These are phyloP conservation scores for Entomortierella chlamydospora DNA, from an alignment of 192 early-diverging fungal genomes.

Conservation along the genomic window DNA sequence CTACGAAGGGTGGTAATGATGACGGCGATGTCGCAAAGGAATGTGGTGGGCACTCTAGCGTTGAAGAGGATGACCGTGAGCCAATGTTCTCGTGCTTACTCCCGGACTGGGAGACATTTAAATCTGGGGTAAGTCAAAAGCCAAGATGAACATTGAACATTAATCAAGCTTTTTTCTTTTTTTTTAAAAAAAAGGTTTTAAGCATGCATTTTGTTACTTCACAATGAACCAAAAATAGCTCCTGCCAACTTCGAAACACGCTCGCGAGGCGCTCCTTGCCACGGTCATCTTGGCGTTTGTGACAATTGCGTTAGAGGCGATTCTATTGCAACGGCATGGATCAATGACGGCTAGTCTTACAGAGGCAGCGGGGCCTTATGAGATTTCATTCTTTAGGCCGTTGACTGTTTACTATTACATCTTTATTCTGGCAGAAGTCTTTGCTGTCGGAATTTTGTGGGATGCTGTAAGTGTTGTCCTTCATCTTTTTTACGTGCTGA, in stretches of 20 bases:
- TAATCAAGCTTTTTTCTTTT: neutral
- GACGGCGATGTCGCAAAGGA: neutral
- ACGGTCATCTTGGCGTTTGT: conserved; percentile 18
- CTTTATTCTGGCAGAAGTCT: conserved; percentile 41
- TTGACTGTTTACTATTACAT: conserved; percentile 37
- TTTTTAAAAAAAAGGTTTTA: neutral
- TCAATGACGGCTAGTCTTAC: conserved; percentile 10
- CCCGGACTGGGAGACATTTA: conserved; percentile 24
- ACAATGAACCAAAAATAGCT: no score
- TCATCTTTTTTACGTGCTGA: neutral
- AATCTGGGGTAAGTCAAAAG: conserved; percentile 40
- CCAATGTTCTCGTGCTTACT: conserved; percentile 3
- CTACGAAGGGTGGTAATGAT: no score
- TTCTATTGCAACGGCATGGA: conserved; percentile 22
- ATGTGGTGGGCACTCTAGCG: no score
- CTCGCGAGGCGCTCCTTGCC: conserved; percentile 22
- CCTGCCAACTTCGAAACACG: conserved; percentile 31
- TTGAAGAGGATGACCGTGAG: neutral
- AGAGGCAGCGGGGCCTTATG: neutral
- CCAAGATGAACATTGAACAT: no score
- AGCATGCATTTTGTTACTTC: neutral
- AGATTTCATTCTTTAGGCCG: conserved; percentile 37
- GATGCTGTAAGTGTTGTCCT: conserved; percentile 39
- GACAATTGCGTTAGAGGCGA: conserved; percentile 27
- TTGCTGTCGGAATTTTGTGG: conserved; percentile 43